Percentiles rank a stretch among this genome's conserved stretches.
phyloP scores from a whole-genome alignment of 192 early-diverging fungal species.

The Coemansia sp. region DNA sequence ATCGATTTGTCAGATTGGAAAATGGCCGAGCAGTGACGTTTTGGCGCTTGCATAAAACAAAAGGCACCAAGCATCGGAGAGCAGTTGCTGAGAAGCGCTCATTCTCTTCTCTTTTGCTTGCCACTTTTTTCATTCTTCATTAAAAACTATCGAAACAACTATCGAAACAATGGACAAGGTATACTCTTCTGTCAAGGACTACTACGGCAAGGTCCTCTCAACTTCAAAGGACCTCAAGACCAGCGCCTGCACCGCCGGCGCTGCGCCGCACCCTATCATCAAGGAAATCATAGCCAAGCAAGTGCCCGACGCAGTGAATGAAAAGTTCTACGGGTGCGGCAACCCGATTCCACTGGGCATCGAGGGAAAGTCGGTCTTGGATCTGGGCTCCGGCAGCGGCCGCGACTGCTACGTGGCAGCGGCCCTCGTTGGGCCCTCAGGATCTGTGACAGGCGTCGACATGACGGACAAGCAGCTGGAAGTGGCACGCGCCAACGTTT shows the following conservation, averaged over 20 bases:
- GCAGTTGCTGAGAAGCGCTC: too few relatives aligned
- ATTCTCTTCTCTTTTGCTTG: too few relatives aligned
- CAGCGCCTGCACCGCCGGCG: slow-evolving; percentile 26
- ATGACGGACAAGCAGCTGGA: slow-evolving; percentile 50
- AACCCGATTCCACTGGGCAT: slow-evolving; percentile 40
- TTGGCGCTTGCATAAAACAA: too few relatives aligned
- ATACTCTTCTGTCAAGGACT: slow-evolving; percentile 35
- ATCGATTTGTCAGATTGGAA: background rate
- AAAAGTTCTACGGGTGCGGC: slow-evolving; percentile 48
- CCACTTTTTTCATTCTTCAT: too few relatives aligned
- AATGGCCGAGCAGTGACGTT: background rate
- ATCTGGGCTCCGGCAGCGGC: slow-evolving; percentile 41
- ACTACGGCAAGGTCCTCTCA: slow-evolving; percentile 40
- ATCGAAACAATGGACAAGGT: slow-evolving; percentile 10
- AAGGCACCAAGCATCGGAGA: too few relatives aligned
- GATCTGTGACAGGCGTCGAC: slow-evolving; percentile 40
- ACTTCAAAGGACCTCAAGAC: slow-evolving; percentile 35
- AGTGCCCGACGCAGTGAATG: slow-evolving; percentile 33
- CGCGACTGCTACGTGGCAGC: slow-evolving; percentile 51
- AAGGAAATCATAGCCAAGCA: slow-evolving; percentile 1
- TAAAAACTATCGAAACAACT: too few relatives aligned
- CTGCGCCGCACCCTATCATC: slow-evolving; percentile 5
- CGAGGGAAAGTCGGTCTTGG: slow-evolving; percentile 32
- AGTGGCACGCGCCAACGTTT: slow-evolving; percentile 24
- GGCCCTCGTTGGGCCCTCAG: slow-evolving; percentile 24